A percentile compares a stretch with the other conserved stretches of the same genome.
phyloP scores from a whole-genome alignment of 345 rosid species.

The Populus ilicifolia region DNA sequence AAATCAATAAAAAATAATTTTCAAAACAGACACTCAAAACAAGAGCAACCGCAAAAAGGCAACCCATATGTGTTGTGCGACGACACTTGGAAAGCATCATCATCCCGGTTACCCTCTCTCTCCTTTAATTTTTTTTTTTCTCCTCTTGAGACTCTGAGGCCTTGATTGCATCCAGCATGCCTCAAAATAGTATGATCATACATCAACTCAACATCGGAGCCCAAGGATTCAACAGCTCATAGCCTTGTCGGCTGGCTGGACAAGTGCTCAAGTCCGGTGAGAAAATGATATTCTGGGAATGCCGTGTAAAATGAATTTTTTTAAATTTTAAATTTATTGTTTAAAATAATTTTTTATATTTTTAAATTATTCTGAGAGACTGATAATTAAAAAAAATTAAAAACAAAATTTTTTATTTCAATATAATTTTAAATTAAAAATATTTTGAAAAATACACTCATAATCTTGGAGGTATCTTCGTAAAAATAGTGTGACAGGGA shows the following conservation, averaged over 20 bases:
- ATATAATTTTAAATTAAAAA: no score
- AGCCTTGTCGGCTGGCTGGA: conserved; percentile 34
- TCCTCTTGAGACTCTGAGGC: background rate
- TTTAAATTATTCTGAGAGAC: no score
- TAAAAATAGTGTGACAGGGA: background rate
- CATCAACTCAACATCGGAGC: conserved; percentile 29
- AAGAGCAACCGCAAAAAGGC: no score
- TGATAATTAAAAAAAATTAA: no score
- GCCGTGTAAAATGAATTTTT: no score
- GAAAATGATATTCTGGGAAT: conserved; percentile 16
- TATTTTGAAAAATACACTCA: no score
- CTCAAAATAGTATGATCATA: conserved; percentile 16
- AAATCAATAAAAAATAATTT: no score
- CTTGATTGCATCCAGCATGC: conserved; percentile 33
- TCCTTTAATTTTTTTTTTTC: no score
- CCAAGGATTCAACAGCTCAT: conserved; percentile 3
- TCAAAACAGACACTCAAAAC: no score
- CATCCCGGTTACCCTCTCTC: background rate
- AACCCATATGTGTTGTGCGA: background rate
- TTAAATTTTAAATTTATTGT: no score
- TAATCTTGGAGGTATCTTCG: background rate
- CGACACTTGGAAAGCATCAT: conserved; percentile 24
- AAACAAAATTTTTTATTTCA: no score
- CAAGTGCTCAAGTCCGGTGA: conserved; percentile 31
- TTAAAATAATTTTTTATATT: no score